Evolutionary conservation across 2,329 filamentous ascomycete genomes (phyloP).

Genomic region (Xylariaceae sp.): DNA sequence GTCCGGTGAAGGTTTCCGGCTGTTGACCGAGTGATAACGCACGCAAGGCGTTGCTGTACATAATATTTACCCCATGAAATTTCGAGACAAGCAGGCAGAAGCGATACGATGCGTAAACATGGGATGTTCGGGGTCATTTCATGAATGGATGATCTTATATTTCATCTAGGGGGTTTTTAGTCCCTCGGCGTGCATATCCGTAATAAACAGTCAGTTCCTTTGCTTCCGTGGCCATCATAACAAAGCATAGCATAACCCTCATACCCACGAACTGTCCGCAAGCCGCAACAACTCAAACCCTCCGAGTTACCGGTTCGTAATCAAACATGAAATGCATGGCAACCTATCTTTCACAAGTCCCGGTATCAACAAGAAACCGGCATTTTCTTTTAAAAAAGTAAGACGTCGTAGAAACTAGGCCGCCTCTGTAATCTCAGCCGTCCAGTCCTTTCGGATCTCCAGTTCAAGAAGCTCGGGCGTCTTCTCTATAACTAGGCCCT

Average conservation of each 20-base stretch:
- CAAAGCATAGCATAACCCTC: background rate
- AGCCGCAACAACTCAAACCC: background rate
- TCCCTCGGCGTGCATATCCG: too few relatives aligned
- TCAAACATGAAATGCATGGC: background rate
- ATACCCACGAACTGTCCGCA: background rate
- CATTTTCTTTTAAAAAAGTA: too few relatives aligned
- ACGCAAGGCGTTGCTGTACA: too few relatives aligned
- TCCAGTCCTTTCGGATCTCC: conserved; percentile 59
- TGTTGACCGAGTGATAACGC: too few relatives aligned
- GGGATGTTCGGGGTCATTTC: background rate
- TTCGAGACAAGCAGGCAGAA: too few relatives aligned
- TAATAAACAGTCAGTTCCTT: too few relatives aligned
- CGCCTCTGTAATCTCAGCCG: conserved; percentile 49
- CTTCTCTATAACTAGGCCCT: conserved; percentile 73
- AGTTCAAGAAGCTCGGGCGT: conserved; percentile 56
- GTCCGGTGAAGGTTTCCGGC: too few relatives aligned
- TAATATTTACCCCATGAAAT: too few relatives aligned
- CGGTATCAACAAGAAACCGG: background rate
- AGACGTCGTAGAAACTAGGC: conserved; percentile 2
- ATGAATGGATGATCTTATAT: background rate
- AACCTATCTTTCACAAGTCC: background rate
- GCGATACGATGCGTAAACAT: too few relatives aligned
- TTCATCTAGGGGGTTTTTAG: background rate
- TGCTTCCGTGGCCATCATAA: background rate
- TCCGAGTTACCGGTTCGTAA: background rate